A percentile compares a stretch with the other conserved stretches of the same genome.
Conservation (phyloP, 257 asterid species). For the Galeopsis tetrahit region DNA sequence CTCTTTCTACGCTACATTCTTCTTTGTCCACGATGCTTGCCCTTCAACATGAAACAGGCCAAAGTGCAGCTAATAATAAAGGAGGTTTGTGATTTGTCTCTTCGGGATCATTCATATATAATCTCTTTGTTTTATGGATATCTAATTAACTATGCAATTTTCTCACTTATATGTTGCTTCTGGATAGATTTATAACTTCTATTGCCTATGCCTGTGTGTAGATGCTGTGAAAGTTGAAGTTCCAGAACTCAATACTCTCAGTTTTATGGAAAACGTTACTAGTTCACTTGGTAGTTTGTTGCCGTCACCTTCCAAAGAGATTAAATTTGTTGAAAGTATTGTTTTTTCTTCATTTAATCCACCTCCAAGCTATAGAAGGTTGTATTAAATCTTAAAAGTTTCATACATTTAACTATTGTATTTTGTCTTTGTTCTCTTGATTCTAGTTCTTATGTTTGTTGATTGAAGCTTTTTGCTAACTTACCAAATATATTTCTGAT, state of each 20-base stretch:
- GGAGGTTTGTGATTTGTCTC: conserved; percentile 55
- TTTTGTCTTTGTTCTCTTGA: conserved; percentile 25
- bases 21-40: conserved; percentile 88
- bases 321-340: conserved; percentile 76
- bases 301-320: conserved; percentile 75
- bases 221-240: conserved; percentile 75
- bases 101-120: conserved; percentile 14
- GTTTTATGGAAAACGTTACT: conserved; percentile 70
- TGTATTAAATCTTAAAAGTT: conserved; percentile 26
- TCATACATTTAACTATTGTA: conserved; percentile 9
- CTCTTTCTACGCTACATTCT: conserved; percentile 80
- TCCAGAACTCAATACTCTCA: conserved; percentile 81
- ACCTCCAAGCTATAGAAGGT: conserved; percentile 99
- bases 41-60: conserved; percentile 66
- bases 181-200: conserved; percentile 25
- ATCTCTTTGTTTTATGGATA: background rate
- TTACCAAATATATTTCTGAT: conserved; percentile 36
- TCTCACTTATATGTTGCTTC: conserved; percentile 23
- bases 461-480: conserved; percentile 31
- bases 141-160: background rate
- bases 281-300: conserved; percentile 68
- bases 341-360: conserved; percentile 95
- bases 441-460: conserved; percentile 27
- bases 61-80: conserved; percentile 50
- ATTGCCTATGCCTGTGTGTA: conserved; percentile 41